These are phyloP conservation scores for Boletus rufocinnamomeus DNA, from an alignment of 768 basidiomycete species.

Conservation along the genomic window DNA sequence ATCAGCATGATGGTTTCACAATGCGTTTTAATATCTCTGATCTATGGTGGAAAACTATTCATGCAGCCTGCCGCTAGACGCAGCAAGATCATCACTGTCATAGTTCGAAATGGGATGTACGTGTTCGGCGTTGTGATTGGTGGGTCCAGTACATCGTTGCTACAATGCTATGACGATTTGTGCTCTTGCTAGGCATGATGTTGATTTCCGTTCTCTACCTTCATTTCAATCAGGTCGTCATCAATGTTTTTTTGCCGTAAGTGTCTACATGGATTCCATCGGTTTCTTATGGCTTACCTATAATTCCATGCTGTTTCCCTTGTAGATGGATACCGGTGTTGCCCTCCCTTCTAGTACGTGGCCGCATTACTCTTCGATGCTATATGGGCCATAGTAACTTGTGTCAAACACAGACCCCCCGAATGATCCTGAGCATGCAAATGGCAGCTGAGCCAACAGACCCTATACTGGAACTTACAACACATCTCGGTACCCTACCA, in stretches of 20 bases:
- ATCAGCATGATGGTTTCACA: slow-evolving; percentile 15
- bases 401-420: slow-evolving; percentile 17
- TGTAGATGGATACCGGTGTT: slow-evolving; percentile 15
- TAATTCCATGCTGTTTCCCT: not conserved
- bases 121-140: slow-evolving; percentile 10
- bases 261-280: not conserved
- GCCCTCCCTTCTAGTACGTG: slow-evolving; percentile 21
- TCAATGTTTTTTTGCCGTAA: slow-evolving; percentile 26
- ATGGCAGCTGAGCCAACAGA: slow-evolving; percentile 12
- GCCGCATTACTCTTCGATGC: not conserved
- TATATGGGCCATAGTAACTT: not conserved
- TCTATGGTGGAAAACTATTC: slow-evolving; percentile 15
- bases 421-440: slow-evolving; percentile 24
- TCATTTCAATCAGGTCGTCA: not conserved
- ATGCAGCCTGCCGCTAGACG: slow-evolving; percentile 11
- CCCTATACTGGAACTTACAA: slow-evolving; percentile 14
- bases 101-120: slow-evolving; percentile 19
- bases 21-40: slow-evolving; percentile 16
- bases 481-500: not conserved
- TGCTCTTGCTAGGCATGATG: slow-evolving; percentile 2
- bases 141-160: slow-evolving; percentile 7
- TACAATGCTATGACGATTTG: not conserved
- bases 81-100: slow-evolving; percentile 14
- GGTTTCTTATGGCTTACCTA: not conserved
- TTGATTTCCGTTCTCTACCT: not conserved